phyloP scores from a whole-genome alignment of 192 early-diverging fungal genomes.

The Physocladia obscura region DNA sequence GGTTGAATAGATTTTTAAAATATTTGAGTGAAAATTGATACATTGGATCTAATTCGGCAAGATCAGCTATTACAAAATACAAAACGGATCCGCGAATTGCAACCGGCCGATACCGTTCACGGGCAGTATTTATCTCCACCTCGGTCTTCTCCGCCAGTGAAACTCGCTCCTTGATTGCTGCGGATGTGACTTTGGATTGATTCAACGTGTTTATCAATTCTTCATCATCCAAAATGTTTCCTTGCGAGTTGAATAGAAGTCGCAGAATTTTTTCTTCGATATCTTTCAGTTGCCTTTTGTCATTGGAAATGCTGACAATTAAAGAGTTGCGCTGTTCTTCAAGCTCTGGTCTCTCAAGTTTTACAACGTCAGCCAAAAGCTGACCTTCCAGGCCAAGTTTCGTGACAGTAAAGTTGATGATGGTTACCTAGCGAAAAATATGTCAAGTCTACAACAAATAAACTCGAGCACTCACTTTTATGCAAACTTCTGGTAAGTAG shows the following conservation, averaged over 20 bases:
- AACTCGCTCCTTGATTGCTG: slow-evolving; percentile 60
- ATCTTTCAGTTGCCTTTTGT: slow-evolving; percentile 62
- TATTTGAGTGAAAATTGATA: slow-evolving; percentile 68
- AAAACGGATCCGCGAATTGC: slow-evolving; percentile 61
- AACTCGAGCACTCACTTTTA: not conserved
- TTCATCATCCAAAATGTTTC: slow-evolving; percentile 69
- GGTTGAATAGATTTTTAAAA: slow-evolving; percentile 63
- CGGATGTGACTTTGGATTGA: slow-evolving; percentile 66
- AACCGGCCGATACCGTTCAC: slow-evolving; percentile 62
- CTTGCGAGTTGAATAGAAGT: slow-evolving; percentile 60
- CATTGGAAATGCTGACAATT: slow-evolving; percentile 59
- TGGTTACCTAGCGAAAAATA: slow-evolving; percentile 47
- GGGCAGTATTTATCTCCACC: slow-evolving; percentile 56
- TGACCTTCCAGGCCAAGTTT: slow-evolving; percentile 59
- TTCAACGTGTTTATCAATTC: slow-evolving; percentile 65
- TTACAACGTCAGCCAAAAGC: slow-evolving; percentile 60
- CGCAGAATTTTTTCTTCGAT: slow-evolving; percentile 66
- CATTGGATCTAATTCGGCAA: slow-evolving; percentile 66
- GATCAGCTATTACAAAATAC: slow-evolving; percentile 63
- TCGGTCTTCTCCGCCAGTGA: slow-evolving; percentile 59
- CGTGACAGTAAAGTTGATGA: slow-evolving; percentile 70
- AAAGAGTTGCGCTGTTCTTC: slow-evolving; percentile 62
- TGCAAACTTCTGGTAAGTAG: slow-evolving; percentile 62
- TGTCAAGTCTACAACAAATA: not conserved
- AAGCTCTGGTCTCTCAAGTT: slow-evolving; percentile 58